A percentile compares a stretch with the other conserved stretches of the same genome.
Evolutionary conservation across 163 green algal species (phyloP).

Genomic region (Scenedesmus sp.): DNA sequence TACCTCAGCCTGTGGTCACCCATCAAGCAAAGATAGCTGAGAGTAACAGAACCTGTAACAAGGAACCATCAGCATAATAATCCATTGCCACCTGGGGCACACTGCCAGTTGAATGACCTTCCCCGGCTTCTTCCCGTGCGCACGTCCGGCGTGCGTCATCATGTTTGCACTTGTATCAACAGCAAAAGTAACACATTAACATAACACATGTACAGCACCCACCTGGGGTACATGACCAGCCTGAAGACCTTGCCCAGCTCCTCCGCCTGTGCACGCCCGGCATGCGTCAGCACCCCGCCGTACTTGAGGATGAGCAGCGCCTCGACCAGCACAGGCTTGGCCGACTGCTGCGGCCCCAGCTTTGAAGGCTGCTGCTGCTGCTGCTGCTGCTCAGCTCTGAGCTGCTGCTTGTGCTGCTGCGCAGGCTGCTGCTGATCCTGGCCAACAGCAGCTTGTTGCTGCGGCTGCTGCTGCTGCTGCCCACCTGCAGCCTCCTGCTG

Average conservation of each 20-base stretch:
- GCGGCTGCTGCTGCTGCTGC: slow-evolving; percentile 27
- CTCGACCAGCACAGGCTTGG: slow-evolving; percentile 57
- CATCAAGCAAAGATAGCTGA: no score
- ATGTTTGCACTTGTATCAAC: slow-evolving; percentile 65
- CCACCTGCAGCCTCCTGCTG: neutral
- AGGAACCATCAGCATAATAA: no score
- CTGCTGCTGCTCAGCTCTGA: neutral
- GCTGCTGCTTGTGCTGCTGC: neutral
- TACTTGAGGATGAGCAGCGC: slow-evolving; percentile 97
- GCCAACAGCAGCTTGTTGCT: no score
- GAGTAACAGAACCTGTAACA: no score
- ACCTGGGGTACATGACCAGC: slow-evolving; percentile 96
- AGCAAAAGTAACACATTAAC: neutral
- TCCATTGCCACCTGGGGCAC: slow-evolving; percentile 88
- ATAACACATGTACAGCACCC: neutral
- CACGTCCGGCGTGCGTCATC: slow-evolving; percentile 94
- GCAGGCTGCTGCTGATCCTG: neutral
- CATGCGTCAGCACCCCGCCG: slow-evolving; percentile 97
- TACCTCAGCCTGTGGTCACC: no score
- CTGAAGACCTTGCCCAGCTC: slow-evolving; percentile 93
- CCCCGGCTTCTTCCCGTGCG: slow-evolving; percentile 93
- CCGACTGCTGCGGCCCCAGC: slow-evolving; percentile 4
- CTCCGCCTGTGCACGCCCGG: slow-evolving; percentile 93
- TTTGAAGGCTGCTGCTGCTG: neutral
- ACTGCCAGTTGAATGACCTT: slow-evolving; percentile 94